These are phyloP conservation scores for Coemansia erecta DNA, from an alignment of 192 early-diverging fungal genomes.

Conservation along the genomic window DNA sequence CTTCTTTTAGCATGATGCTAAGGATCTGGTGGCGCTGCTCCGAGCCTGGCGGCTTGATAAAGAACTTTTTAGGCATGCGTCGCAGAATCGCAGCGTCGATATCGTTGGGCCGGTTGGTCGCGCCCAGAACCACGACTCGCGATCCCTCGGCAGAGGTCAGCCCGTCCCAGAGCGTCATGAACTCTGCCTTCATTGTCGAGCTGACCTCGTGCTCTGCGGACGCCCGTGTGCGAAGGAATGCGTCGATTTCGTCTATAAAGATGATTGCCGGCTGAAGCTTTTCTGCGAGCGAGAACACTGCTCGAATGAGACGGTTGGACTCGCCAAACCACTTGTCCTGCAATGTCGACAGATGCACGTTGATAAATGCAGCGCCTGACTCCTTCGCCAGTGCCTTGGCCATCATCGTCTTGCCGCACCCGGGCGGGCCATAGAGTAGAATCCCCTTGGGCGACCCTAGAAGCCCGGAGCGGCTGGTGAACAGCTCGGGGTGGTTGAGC, in stretches of 20 bases:
- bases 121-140: slow-evolving; percentile 78
- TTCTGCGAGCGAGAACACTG: slow-evolving; percentile 87
- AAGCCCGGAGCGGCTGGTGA: slow-evolving; percentile 78
- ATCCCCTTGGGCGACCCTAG: slow-evolving; percentile 94
- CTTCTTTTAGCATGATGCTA: slow-evolving; percentile 69
- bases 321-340: slow-evolving; percentile 99
- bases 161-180: slow-evolving; percentile 99
- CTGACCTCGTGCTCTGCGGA: slow-evolving; percentile 95
- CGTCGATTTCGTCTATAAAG: slow-evolving; percentile 99
- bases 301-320: slow-evolving; percentile 89
- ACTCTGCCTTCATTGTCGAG: slow-evolving; percentile 99
- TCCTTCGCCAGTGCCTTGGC: slow-evolving; percentile 98
- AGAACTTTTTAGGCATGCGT: slow-evolving; percentile 96
- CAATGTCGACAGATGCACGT: slow-evolving; percentile 93
- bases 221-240: slow-evolving; percentile 86
- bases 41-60: slow-evolving; percentile 76
- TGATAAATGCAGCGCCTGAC: slow-evolving; percentile 97
- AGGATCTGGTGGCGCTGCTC: slow-evolving; percentile 86
- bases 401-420: slow-evolving; percentile 98
- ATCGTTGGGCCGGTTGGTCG: slow-evolving; percentile 97
- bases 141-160: slow-evolving; percentile 57
- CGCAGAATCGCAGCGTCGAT: slow-evolving; percentile 96
- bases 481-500: slow-evolving; percentile 88
- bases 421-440: slow-evolving; percentile 91
- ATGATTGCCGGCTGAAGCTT: slow-evolving; percentile 96